phyloP scores from a whole-genome alignment of 2,329 filamentous ascomycete species.

The Aspergillus tanneri region DNA sequence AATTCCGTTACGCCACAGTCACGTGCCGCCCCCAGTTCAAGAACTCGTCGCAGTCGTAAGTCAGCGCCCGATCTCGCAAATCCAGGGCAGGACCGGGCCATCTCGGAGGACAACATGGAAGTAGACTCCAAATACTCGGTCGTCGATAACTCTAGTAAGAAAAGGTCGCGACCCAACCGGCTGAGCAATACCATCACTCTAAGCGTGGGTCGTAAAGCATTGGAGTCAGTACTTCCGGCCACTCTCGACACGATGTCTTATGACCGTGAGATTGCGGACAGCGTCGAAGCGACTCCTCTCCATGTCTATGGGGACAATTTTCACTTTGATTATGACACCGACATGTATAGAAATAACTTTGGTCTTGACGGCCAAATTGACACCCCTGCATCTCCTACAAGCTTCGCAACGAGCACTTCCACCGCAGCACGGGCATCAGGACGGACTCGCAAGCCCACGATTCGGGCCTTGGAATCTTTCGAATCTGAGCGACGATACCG shows the following conservation, averaged over 20 bases:
- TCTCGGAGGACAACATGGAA: background rate
- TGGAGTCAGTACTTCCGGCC: slow-evolving; percentile 7
- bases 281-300: slow-evolving; percentile 10
- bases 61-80: background rate
- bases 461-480: slow-evolving; percentile 20
- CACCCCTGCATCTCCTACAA: slow-evolving; percentile 19
- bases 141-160: slow-evolving; percentile 1
- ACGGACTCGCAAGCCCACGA: slow-evolving; percentile 23
- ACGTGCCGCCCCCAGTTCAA: slow-evolving; percentile 1
- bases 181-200: slow-evolving; percentile 18
- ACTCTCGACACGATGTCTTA: slow-evolving; percentile 1
- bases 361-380: slow-evolving; percentile 24
- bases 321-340: slow-evolving; percentile 22
- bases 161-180: slow-evolving; percentile 2
- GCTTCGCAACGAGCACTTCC: slow-evolving; percentile 19
- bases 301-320: slow-evolving; percentile 16
- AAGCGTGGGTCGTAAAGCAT: slow-evolving; percentile 17
- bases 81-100: background rate
- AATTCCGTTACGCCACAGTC: slow-evolving; percentile 1
- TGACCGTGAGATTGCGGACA: slow-evolving; percentile 12
- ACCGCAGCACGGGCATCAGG: slow-evolving; percentile 18
- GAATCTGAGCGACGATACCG: slow-evolving; percentile 21
- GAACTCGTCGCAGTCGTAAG: background rate
- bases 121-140: background rate
- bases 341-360: slow-evolving; percentile 23